Percentiles rank a stretch among this genome's conserved stretches.
Evolutionary conservation across 2,329 filamentous ascomycete species (phyloP).

Genomic region (Colletotrichum navitas): DNA sequence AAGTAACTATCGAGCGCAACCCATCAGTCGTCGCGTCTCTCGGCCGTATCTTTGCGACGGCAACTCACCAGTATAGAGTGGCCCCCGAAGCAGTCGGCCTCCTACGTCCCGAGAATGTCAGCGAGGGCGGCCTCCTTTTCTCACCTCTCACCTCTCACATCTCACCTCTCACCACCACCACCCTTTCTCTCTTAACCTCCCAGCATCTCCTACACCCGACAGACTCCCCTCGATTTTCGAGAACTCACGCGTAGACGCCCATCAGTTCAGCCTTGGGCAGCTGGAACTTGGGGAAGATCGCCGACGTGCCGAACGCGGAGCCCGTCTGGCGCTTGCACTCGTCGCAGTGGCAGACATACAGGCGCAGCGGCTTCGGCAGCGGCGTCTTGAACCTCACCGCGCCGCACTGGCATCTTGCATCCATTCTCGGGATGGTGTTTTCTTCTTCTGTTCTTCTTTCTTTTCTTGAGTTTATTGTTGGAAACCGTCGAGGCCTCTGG

Average conservation of each 20-base stretch:
- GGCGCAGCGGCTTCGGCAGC: constrained; percentile 67
- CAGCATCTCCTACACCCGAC: neutral
- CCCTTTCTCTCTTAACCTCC: neutral
- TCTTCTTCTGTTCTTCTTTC: too few species aligned
- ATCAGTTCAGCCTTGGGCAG: constrained; percentile 64
- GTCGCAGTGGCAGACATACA: constrained; percentile 79
- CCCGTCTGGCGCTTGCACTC: constrained; percentile 75
- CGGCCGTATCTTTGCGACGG: too few species aligned
- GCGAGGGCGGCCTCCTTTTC: neutral
- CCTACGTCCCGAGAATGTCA: constrained; percentile 52
- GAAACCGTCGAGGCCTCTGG: neutral
- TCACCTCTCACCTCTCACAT: neutral
- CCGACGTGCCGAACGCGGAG: constrained; percentile 76
- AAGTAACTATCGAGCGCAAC: constrained; percentile 67
- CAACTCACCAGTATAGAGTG: constrained; percentile 67
- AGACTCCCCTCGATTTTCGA: neutral
- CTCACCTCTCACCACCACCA: neutral
- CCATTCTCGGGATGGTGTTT: constrained; percentile 59
- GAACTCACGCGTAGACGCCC: constrained; percentile 68
- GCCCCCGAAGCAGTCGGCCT: constrained; percentile 69
- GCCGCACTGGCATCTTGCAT: constrained; percentile 75
- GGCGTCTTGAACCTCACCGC: constrained; percentile 73
- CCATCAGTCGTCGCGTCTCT: neutral
- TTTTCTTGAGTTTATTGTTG: neutral
- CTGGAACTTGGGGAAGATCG: constrained; percentile 76